Evolutionary conservation across 1,284 basidiomycete species (phyloP).

Genomic region (Pyrrhoderma lamaoense): DNA sequence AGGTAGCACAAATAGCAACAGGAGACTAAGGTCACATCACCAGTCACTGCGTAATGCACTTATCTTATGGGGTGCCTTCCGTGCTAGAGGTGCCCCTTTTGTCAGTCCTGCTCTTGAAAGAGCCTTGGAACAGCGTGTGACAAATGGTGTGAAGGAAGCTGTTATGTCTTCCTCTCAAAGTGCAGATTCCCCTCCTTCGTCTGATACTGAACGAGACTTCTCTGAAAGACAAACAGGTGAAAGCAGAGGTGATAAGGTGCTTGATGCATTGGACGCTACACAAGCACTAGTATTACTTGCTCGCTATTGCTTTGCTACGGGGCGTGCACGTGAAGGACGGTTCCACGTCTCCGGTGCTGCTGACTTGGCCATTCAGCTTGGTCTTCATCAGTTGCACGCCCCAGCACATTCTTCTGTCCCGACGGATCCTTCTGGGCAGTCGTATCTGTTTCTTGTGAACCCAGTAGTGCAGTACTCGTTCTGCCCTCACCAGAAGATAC

Average conservation of each 20-base stretch:
- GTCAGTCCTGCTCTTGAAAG: not conserved
- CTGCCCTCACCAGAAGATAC: constrained; percentile 50
- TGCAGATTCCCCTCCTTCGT: not conserved
- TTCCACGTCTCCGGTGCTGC: constrained; percentile 65
- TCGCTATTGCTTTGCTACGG: constrained; percentile 65
- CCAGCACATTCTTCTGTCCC: constrained; percentile 22
- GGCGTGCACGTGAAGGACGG: constrained; percentile 63
- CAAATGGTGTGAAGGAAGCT: constrained; percentile 2
- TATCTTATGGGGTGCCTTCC: not conserved
- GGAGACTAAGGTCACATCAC: no score
- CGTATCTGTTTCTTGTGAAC: not conserved
- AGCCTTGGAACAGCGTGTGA: not conserved
- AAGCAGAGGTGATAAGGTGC: constrained; percentile 21
- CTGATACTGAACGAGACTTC: not conserved
- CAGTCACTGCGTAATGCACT: not conserved
- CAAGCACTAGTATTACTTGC: constrained; percentile 68
- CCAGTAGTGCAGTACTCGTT: constrained; percentile 6
- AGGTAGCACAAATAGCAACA: no score
- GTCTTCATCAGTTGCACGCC: constrained; percentile 43
- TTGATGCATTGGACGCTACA: constrained; percentile 49
- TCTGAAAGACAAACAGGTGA: constrained; percentile 34
- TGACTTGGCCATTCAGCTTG: constrained; percentile 57
- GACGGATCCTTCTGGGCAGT: not conserved
- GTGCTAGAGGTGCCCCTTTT: not conserved
- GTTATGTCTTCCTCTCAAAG: not conserved